Percentiles rank a stretch among this genome's conserved stretches.
These are phyloP conservation scores for Thraustochytrium sp. DNA, from an alignment of 352 stramenopile species.

Conservation along the genomic window DNA sequence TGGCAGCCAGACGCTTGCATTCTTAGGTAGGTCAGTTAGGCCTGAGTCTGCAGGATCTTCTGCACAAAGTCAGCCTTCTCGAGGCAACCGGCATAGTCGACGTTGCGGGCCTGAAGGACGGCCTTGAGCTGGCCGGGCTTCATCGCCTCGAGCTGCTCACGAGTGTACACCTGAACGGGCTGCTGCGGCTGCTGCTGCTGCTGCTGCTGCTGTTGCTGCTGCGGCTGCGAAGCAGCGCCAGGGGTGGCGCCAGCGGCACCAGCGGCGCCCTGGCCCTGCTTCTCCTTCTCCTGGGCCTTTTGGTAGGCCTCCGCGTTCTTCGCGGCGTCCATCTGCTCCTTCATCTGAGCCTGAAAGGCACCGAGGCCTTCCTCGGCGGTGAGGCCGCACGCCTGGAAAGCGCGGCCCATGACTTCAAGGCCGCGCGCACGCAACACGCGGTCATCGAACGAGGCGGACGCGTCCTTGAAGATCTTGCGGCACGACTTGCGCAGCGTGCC, in stretches of 20 bases:
- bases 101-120: not conserved
- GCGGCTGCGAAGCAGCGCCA: no score
- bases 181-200: not conserved
- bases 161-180: not conserved
- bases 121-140: conserved; percentile 17
- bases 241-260: not conserved
- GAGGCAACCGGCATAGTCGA: not conserved
- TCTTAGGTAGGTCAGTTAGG: no score
- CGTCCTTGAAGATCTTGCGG: conserved; percentile 51
- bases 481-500: conserved; percentile 46
- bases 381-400: conserved; percentile 37
- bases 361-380: conserved; percentile 19
- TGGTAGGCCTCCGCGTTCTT: conserved; percentile 21
- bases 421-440: conserved; percentile 45
- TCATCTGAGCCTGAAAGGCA: conserved; percentile 27
- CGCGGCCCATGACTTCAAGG: conserved; percentile 41
- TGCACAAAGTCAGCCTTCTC: conserved; percentile 32
- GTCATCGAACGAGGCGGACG: conserved; percentile 17
- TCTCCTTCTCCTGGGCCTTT: not conserved
- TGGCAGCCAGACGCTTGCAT: no score
- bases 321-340: conserved; percentile 37
- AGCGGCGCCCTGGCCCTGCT: not conserved
- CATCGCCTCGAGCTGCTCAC: conserved; percentile 10
- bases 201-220: not conserved
- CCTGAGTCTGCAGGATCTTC: conserved; percentile 6